Evolutionary conservation across 352 stramenopile species (phyloP), one percentile per base, ranked within the genome.

Genomic region (Phytophthora ohioensis): DNA sequence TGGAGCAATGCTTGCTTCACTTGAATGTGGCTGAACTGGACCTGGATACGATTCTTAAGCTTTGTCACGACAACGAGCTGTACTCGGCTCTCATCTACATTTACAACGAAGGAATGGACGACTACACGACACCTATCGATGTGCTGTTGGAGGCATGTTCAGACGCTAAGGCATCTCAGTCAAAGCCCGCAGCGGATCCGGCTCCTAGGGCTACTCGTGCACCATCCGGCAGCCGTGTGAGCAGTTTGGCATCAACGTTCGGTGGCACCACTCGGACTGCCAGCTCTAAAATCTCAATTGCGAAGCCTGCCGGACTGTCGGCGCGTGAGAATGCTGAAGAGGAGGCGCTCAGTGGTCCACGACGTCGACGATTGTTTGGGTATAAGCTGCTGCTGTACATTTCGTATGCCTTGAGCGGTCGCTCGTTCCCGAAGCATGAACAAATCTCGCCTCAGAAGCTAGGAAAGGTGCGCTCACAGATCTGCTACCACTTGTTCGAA

Each of bases 71-170:
- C 41, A 95, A 98, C 74, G 82, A 94, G 47, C 79, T 99, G 35
- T 98, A 97, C 71, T 98, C 93, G 15, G 96, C 95, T 36, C 78
- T 98, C n/a, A 91, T 98, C 35, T 97, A 98, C 79, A 94, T 99
- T 59, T 98, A 98, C 78, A 98, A 94, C 51, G 90, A 94, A 76
- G 96, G 94, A 5, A 71, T 98, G 42, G 80, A 97, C 42, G 95
- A 99, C 69, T 99, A 93, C 52, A 90, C 92, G 7, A 95, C 93
- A 9, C 95, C 96, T 0, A 91, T 98, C 35, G 89, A 98, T 54
- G 80, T 97, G 17, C 60, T 98, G 8, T 79, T 98, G 31, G 91
- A 98, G 74, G 82, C 81, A 35, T 84, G 70, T 53, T 91, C 81
- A 5, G 84, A 80, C 4, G 75, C 80, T 21, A 88, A 83, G 52